phyloP scores from a whole-genome alignment of 768 basidiomycete species.

The Russula sp. region DNA sequence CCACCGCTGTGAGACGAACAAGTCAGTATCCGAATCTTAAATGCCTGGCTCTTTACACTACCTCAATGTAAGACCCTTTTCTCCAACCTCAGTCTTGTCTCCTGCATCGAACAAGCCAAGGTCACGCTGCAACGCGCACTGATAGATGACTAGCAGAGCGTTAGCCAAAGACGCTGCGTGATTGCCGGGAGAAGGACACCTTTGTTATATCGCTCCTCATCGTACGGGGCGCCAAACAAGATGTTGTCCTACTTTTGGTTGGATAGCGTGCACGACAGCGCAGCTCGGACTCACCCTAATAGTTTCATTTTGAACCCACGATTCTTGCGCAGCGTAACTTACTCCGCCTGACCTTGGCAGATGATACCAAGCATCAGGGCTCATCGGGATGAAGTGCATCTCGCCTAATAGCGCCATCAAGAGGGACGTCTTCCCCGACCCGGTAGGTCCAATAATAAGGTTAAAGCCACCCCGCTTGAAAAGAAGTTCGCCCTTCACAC shows the following conservation, averaged over 20 bases:
- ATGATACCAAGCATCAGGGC: conserved; percentile 56
- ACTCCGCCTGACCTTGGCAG: conserved; percentile 65
- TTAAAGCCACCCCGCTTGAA: conserved; percentile 53
- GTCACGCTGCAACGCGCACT: conserved; percentile 34
- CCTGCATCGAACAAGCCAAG: conserved; percentile 44
- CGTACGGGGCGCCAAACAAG: conserved; percentile 42
- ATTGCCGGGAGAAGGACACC: conserved; percentile 24
- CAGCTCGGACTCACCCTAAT: conserved; percentile 41
- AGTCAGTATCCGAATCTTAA: background rate
- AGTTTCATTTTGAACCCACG: conserved; percentile 81
- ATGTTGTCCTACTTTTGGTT: conserved; percentile 39
- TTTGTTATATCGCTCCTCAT: conserved; percentile 40
- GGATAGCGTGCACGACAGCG: background rate
- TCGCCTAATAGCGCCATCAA: conserved; percentile 64
- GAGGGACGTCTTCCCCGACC: conserved; percentile 55
- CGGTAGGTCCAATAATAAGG: conserved; percentile 54
- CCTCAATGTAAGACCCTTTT: conserved; percentile 48
- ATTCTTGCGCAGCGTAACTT: conserved; percentile 78
- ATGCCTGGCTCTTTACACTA: background rate
- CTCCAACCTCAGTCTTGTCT: conserved; percentile 52
- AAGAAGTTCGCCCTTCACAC: conserved; percentile 45
- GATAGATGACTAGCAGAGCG: conserved; percentile 17
- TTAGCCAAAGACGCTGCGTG: background rate
- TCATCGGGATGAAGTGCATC: conserved; percentile 54
- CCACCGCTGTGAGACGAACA: conserved; percentile 36